A percentile compares a stretch with the other conserved stretches of the same genome.
Evolutionary conservation across 2,329 filamentous ascomycete genomes (phyloP).

Genomic region (Calcarisporium arbuscula): DNA sequence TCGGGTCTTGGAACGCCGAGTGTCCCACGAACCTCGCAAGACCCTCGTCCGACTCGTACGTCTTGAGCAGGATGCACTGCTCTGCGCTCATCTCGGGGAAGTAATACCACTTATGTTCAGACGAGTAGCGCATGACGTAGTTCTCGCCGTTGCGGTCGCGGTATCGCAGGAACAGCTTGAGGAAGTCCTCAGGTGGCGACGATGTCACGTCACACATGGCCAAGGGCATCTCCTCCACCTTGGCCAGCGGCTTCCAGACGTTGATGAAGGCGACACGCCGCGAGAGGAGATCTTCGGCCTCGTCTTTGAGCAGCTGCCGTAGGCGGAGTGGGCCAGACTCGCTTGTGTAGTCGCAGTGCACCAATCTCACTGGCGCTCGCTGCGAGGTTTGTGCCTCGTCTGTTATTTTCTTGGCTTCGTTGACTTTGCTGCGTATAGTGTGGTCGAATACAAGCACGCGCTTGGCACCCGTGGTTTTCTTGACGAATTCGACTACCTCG

Average conservation of each 20-base stretch:
- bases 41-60: no score
- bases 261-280: constrained; percentile 4
- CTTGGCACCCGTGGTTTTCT: neutral
- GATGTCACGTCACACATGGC: constrained; percentile 4
- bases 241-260: constrained; percentile 3
- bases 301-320: constrained; percentile 1
- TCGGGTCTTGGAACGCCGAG: constrained; percentile 44
- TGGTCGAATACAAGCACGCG: constrained; percentile 4
- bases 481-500: constrained; percentile 3
- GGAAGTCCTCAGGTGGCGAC: neutral
- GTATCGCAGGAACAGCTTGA: constrained; percentile 24
- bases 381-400: constrained; percentile 2
- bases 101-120: no score
- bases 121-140: constrained; percentile 36
- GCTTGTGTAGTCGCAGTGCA: constrained; percentile 5
- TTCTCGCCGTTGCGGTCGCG: constrained; percentile 45
- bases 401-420: constrained; percentile 4
- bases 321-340: constrained; percentile 1
- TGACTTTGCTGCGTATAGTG: constrained; percentile 4
- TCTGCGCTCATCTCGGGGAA: no score
- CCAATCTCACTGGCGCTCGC: constrained; percentile 1
- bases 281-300: constrained; percentile 4
- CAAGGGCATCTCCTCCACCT: constrained; percentile 2
- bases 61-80: no score
- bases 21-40: constrained; percentile 50